These are phyloP conservation scores for Erythrobasidium yunnanense DNA, from an alignment of 768 basidiomycete genomes.

Conservation along the genomic window DNA sequence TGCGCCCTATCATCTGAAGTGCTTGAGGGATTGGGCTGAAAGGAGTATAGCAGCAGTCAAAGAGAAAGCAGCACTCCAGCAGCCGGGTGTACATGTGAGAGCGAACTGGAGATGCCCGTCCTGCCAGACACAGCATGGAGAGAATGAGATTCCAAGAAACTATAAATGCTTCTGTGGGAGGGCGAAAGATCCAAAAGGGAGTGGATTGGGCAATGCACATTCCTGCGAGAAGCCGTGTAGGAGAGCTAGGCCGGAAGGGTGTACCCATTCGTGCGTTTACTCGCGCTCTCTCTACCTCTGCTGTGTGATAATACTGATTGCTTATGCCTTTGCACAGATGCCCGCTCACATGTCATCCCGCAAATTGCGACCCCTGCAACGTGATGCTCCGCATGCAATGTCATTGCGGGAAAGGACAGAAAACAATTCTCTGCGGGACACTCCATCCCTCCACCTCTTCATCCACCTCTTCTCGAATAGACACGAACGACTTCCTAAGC, in stretches of 20 bases:
- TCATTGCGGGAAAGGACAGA: slow-evolving; percentile 57
- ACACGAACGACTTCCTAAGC: slow-evolving; percentile 44
- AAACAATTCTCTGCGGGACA: slow-evolving; percentile 54
- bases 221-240: slow-evolving; percentile 63
- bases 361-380: slow-evolving; percentile 88
- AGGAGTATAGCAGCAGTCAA: slow-evolving; percentile 47
- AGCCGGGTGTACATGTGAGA: slow-evolving; percentile 39
- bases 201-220: slow-evolving; percentile 55
- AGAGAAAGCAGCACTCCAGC: slow-evolving; percentile 46
- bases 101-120: slow-evolving; percentile 91
- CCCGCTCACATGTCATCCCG: slow-evolving; percentile 64
- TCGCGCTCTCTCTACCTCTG: slow-evolving; percentile 28
- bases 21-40: slow-evolving; percentile 75
- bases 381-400: slow-evolving; percentile 67
- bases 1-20: slow-evolving; percentile 81
- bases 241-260: slow-evolving; percentile 44
- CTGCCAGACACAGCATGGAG: slow-evolving; percentile 57
- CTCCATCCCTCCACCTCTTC: slow-evolving; percentile 38
- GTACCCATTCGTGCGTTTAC: slow-evolving; percentile 71
- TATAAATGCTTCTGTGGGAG: slow-evolving; percentile 75
- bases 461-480: slow-evolving; percentile 30
- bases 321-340: background rate
- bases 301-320: background rate
- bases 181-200: slow-evolving; percentile 59
- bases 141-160: slow-evolving; percentile 30